These are phyloP conservation scores for Rhizopus delemar DNA, from an alignment of 371 early-diverging fungal species.

Conservation along the genomic window DNA sequence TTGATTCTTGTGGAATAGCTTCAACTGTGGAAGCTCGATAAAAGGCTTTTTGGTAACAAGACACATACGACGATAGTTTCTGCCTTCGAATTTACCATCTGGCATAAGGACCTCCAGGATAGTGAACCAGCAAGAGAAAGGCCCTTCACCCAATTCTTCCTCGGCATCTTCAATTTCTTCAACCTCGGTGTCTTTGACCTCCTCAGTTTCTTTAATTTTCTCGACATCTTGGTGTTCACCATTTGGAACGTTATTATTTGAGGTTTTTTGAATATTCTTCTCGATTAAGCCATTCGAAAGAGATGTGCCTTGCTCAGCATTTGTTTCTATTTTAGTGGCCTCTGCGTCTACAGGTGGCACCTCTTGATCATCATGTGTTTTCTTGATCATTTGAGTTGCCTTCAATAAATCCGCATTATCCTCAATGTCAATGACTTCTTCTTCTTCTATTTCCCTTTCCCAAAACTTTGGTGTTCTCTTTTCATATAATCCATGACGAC, in stretches of 20 bases:
- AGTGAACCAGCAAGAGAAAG: constrained; percentile 36
- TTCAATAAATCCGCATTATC: constrained; percentile 22
- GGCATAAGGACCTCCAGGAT: constrained; percentile 26
- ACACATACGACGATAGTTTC: constrained; percentile 50
- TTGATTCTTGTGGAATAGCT: constrained; percentile 44
- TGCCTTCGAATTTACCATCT: constrained; percentile 24
- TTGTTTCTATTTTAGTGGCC: too few species aligned
- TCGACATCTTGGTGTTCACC: neutral
- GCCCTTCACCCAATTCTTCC: constrained; percentile 36
- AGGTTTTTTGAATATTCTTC: too few species aligned
- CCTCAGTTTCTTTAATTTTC: neutral
- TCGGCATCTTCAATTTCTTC: constrained; percentile 13
- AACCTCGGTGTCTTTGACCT: neutral
- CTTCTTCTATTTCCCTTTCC: constrained; percentile 24
- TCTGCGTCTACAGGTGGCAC: neutral
- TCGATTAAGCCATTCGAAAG: too few species aligned
- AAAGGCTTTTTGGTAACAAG: constrained; percentile 53
- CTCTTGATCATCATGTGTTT: neutral
- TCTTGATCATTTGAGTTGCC: constrained; percentile 8
- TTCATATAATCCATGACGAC: constrained; percentile 41
- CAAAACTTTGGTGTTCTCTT: constrained; percentile 47
- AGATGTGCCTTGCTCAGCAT: too few species aligned
- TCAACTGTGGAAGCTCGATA: constrained; percentile 41
- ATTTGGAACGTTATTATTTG: too few species aligned
- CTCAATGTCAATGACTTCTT: constrained; percentile 25